phyloP scores from a whole-genome alignment of 2,329 filamentous ascomycete species.

The Colletotrichum sp. region DNA sequence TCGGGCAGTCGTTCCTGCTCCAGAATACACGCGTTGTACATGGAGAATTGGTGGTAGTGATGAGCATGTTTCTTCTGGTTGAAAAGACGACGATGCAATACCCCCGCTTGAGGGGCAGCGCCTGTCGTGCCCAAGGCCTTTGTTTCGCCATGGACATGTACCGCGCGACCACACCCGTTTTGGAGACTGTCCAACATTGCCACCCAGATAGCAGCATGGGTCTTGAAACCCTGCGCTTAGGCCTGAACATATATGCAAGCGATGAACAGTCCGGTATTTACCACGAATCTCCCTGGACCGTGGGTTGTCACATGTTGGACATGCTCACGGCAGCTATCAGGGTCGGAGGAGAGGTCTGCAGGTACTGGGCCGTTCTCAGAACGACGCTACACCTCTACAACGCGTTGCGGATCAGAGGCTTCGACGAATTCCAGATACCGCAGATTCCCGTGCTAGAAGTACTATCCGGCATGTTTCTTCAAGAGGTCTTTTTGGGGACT shows the following conservation, averaged over 20 bases:
- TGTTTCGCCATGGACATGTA: not conserved
- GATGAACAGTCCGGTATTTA: not conserved
- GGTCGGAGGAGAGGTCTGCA: not conserved
- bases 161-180: accelerated
- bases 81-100: accelerated
- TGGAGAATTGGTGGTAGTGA: not conserved
- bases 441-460: not conserved
- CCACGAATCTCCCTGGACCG: not conserved
- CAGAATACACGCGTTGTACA: accelerated
- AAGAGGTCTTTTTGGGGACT: not conserved
- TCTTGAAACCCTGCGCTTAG: accelerated
- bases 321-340: not conserved
- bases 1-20: not conserved
- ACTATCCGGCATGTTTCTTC: not conserved
- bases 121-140: not conserved
- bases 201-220: accelerated
- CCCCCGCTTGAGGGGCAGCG: accelerated
- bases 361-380: not conserved
- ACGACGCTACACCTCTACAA: not conserved
- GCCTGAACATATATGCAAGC: accelerated
- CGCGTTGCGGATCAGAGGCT: not conserved
- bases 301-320: not conserved
- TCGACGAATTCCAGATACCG: not conserved
- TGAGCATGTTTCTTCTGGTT: not conserved
- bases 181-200: accelerated